Percentiles rank a stretch among this genome's conserved stretches.
Conservation (phyloP, 1,284 basidiomycete genomes). For the Leccinum fallax region DNA sequence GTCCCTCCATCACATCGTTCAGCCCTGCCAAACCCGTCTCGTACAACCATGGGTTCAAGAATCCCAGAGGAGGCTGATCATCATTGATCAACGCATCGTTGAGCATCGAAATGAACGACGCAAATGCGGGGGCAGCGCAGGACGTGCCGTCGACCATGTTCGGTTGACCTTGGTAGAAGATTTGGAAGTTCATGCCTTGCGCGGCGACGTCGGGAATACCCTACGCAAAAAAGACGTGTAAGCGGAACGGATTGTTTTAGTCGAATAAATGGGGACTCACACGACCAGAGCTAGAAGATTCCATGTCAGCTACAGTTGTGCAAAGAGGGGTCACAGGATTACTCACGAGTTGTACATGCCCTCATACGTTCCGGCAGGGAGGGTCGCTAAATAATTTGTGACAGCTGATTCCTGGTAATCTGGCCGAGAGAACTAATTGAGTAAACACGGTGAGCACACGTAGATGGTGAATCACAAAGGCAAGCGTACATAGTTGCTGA, state of each 20-base stretch:
- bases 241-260: slow-evolving; percentile 36
- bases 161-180: slow-evolving; percentile 12
- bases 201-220: slow-evolving; percentile 65
- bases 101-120: slow-evolving; percentile 52
- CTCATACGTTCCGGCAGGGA: slow-evolving; percentile 50
- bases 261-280: slow-evolving; percentile 21
- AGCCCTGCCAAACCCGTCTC: slow-evolving; percentile 38
- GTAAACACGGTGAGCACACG: not conserved
- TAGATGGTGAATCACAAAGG: not conserved
- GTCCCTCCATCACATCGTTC: slow-evolving; percentile 56
- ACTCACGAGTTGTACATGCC: slow-evolving; percentile 61
- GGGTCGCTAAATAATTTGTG: slow-evolving; percentile 42
- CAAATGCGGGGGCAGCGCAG: slow-evolving; percentile 34
- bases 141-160: slow-evolving; percentile 50
- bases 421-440: slow-evolving; percentile 24
- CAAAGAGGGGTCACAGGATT: not conserved
- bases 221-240: slow-evolving; percentile 27
- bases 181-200: slow-evolving; percentile 34
- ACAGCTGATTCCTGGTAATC: slow-evolving; percentile 19
- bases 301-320: not conserved
- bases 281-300: slow-evolving; percentile 33
- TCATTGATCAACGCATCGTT: slow-evolving; percentile 59
- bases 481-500: slow-evolving; percentile 41
- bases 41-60: slow-evolving; percentile 64
- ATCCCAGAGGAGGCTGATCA: slow-evolving; percentile 51